Conservation (phyloP, 495 filamentous ascomycete genomes). For the Penicillium alfredii region DNA sequence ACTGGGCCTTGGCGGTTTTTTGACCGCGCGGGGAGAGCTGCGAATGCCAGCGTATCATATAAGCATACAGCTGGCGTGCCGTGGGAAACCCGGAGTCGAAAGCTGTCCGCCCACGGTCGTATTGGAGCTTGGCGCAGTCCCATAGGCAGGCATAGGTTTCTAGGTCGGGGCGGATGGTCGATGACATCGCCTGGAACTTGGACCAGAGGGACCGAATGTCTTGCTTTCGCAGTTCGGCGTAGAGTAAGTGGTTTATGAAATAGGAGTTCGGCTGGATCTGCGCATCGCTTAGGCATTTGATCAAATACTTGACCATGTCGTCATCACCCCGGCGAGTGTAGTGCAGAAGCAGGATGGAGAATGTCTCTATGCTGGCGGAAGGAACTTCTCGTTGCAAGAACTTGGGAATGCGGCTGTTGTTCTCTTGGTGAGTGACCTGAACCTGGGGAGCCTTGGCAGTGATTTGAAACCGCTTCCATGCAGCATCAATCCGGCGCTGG, state of each 20-base stretch:
- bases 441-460: conserved; percentile 13
- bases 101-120: conserved; percentile 38
- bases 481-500: conserved; percentile 53
- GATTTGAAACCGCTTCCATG: conserved; percentile 37
- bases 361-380: conserved; percentile 68
- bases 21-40: conserved; percentile 24
- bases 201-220: conserved; percentile 46
- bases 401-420: conserved; percentile 23
- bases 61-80: conserved; percentile 51
- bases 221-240: conserved; percentile 49
- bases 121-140: conserved; percentile 49
- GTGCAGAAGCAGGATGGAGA: conserved; percentile 65
- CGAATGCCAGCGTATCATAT: conserved; percentile 54
- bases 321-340: conserved; percentile 58
- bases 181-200: conserved; percentile 49
- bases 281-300: conserved; percentile 49
- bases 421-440: conserved; percentile 16
- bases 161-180: conserved; percentile 51
- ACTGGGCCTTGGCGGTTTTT: conserved; percentile 25
- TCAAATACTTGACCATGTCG: conserved; percentile 50
- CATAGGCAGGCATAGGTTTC: conserved; percentile 68
- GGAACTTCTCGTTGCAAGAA: conserved; percentile 42
- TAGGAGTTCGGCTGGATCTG: conserved; percentile 61
- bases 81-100: conserved; percentile 33
- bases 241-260: conserved; percentile 71